Evolutionary conservation across 306 rosid species (phyloP), one percentile per base, ranked within the genome.

Genomic region (Cicer judaicum): DNA sequence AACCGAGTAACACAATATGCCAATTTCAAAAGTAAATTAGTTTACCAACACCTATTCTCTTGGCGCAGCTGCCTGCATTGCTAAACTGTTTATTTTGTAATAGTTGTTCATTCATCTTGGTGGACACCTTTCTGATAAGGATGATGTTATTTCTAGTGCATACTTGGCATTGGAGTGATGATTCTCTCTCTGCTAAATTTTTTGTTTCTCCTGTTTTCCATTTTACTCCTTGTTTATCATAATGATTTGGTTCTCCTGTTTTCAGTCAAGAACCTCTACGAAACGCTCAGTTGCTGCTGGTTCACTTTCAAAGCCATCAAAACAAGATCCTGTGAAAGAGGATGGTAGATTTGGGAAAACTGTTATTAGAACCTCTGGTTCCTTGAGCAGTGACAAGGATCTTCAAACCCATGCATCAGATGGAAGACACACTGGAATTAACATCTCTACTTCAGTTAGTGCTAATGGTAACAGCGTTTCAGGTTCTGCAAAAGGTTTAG

Each of bases 281-380:
- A 94, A 92, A 82, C 92, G 96, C 19, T 70, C 93, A 14, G 82
- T 41, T 72, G 73, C 93, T 71, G 78, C 87, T 74, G 90, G 86
- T 21, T 83, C 91, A n/a, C 84, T 89, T 60, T 69, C 81, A 29
- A 94, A 90, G 85, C 66, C 89, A 10, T 76, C 87, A 14, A 94
- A 92, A 80, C 99, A 90, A 83, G 97, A 94, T 79, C 67, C 79
- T 73, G 42, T 71, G 38, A 94, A 94, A 88, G 99, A 87, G 62
- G 99, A 94, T 54, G 73, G 78, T 73, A 92, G 93, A 81, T 82
- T 97, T 74, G 92, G 89, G 64, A 94, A 94, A 89, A 82, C 82
- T 72, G 76, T 79, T 68, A 77, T 85, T 41, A 87, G 86, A 80
- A 70, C 81, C 65, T 79, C 92, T 72, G 92, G 87, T 66, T 82